phyloP scores from a whole-genome alignment of 2,329 filamentous ascomycete species.

The Colletotrichum sp. region DNA sequence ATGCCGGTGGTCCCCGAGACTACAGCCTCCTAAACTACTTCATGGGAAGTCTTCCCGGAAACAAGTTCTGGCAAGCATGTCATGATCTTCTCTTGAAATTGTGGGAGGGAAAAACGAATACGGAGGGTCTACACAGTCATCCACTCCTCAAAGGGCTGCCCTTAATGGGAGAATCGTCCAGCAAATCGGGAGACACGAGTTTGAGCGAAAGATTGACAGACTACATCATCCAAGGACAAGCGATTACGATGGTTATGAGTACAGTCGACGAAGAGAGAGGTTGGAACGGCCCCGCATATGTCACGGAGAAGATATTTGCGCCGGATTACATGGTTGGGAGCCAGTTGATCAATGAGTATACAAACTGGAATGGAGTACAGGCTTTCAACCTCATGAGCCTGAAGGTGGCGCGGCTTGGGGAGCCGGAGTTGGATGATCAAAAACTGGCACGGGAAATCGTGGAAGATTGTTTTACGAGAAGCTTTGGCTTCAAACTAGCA shows the following conservation, averaged over 20 bases:
- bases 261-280: conserved; percentile 52
- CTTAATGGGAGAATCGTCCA: conserved; percentile 38
- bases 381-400: conserved; percentile 57
- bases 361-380: conserved; percentile 52
- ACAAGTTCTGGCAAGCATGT: conserved; percentile 26
- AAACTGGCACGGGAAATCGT: conserved; percentile 54
- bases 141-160: conserved; percentile 51
- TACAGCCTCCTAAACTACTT: conserved; percentile 55
- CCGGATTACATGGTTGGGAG: conserved; percentile 55
- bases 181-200: conserved; percentile 35
- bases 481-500: conserved; percentile 61
- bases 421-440: conserved; percentile 50
- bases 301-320: conserved; percentile 51
- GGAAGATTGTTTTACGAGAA: conserved; percentile 51
- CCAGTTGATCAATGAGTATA: conserved; percentile 58
- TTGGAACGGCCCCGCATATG: conserved; percentile 61
- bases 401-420: conserved; percentile 38
- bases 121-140: conserved; percentile 54
- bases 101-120: conserved; percentile 56
- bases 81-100: conserved; percentile 56
- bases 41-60: conserved; percentile 32
- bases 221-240: conserved; percentile 63
- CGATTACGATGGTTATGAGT: conserved; percentile 54
- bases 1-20: conserved; percentile 36
- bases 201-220: conserved; percentile 52